Base-by-base conservation (phyloP, 331 rosid species). In the Pyracantha coccinea region DNA sequence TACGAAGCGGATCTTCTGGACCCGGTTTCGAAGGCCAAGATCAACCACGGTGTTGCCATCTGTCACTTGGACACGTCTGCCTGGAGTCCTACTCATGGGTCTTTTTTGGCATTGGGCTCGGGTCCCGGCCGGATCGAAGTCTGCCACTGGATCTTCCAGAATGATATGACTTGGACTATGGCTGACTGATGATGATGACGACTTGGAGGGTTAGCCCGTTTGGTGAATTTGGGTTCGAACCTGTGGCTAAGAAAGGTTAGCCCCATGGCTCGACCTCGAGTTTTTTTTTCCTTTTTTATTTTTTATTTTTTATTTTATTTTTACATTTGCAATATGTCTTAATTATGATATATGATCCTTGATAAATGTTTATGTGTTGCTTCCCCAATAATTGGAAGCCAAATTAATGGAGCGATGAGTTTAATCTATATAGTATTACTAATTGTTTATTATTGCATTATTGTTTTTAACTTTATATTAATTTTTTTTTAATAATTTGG, bases 131-230 rank as follows among this genome's bases (percentile, higher is more conserved):
- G 83, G 79, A 89, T 95, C 4, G 99, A 95, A 73, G 98, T 95
- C 0, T 95, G 99, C 59, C 99, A 95, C 17, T 95, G 99, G 99
- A 95, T 95, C 71, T 95, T 95, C 67, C 85, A 95, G 83, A 95
- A 95, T 21, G 99, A 95, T 74, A 79, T 95, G 98, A 88, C 92
- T 2, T 95, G 99, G 99, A 68, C 90, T 1, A 72, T 83, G 19
- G 93, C 96, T 0, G 98, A 95, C 75, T 90, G 28, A 77, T 4
- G 9, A 4, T 27, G 50, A 21, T 11, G 25, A 25, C 0, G 31
- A 27, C 10, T 11, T 14, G 35, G 72, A 41, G 0, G 10, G 38
- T 73, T 5, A 7, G 58, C 13, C 7, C 10, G 15, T 60, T 74
- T 20, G 53, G 71, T 21, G 32, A 28, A 62, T 61, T 68, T 69